Base-by-base conservation (phyloP, 192 early-diverging fungal species). In the Chytriomyces confervae region DNA sequence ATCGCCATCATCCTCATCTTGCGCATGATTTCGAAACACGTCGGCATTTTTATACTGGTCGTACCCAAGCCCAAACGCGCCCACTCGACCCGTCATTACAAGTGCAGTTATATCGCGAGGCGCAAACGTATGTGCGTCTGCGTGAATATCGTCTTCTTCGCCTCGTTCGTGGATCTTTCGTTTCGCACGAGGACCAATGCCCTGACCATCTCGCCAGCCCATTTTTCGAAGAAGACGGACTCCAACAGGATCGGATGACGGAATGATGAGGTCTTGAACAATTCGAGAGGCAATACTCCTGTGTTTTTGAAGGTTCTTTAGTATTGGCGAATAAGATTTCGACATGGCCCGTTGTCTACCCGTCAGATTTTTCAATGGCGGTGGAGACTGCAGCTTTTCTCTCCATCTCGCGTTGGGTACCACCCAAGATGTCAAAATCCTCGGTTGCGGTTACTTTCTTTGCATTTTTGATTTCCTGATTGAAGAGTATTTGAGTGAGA, bases 141-240 rank as follows among this genome's bases (percentile, higher is more conserved):
- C 84, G 64, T 86, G 72, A 8, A 84, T 79, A n/a, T 85, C 87
- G 6, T 92, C 86, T 11, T 84, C 86, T 8, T 3, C 65, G 63
- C 16, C 50, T 66, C 36, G 44, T 23, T 67, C 24, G 10, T 49
- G 62, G 60, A 75, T 77, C 51, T 82, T 88, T 20, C 85, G 77
- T 72, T 81, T 84, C 7, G 88, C 82, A 18, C 92, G 86, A 6
- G 94, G 90, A 5, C 95, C 95, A 49, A 96, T 87, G 1, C 92
- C 93, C 69, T 95, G 93, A 5, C 95, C 95, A 50, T 93, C 89
- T 62, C 91, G 87, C 94, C 95, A 96, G 0, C 95, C 95, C 95
- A 97, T 94, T 61, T 86, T 82, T 16, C 89, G 81, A 78, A 98
- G 81, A 6, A 98, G 75, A 50, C 85, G 84, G 27, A 90, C 69